Evolutionary conservation across 139 green algal genomes (phyloP).

Genomic region (Asterochloris sp.): DNA sequence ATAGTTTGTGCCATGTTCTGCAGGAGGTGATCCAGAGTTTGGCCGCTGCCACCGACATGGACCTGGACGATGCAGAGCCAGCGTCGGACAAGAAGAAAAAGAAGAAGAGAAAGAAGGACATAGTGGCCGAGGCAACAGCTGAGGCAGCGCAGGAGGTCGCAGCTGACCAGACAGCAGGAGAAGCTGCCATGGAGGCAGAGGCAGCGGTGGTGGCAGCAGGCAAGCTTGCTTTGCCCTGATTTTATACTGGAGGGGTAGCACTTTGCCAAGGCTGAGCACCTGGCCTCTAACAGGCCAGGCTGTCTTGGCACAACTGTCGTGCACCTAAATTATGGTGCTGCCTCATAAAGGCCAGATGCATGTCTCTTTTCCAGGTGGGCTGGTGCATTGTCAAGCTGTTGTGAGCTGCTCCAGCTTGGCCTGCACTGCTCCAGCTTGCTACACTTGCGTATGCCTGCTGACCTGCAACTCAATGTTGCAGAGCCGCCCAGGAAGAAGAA

Average conservation of each 20-base stretch:
- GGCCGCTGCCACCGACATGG: conserved; percentile 1
- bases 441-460: no score
- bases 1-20: neutral
- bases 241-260: no score
- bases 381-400: no score
- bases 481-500: no score
- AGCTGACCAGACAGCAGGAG: neutral
- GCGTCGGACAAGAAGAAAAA: neutral
- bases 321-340: no score
- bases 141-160: neutral
- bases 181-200: neutral
- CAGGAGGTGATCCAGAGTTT: neutral
- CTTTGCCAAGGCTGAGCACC: neutral
- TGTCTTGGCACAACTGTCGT: neutral
- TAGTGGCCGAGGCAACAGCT: neutral
- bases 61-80: neutral
- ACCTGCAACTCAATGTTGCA: no score
- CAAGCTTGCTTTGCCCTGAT: neutral
- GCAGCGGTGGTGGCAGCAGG: neutral
- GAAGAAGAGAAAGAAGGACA: conserved; percentile 7
- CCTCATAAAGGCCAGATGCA: no score
- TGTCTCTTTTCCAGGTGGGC: no score
- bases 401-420: no score
- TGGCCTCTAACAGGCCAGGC: no score
- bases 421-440: no score